Evolutionary conservation across 192 early-diverging fungal genomes (phyloP), one percentile per base, ranked within the genome.

Genomic region (Entomortierella chlamydospora): DNA sequence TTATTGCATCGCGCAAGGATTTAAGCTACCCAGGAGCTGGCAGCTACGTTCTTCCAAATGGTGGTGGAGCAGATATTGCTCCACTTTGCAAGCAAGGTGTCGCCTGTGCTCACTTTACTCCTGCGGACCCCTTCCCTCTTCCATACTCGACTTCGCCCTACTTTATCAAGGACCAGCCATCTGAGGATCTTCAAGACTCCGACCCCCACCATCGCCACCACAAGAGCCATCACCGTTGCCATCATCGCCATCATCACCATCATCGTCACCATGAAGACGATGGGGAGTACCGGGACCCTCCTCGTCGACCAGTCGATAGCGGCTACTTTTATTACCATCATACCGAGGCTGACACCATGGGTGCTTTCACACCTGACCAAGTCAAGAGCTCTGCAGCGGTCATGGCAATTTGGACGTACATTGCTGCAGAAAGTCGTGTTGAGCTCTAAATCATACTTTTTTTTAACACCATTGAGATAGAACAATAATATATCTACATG

Each of bases 311-410:
- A 3, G 61, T 79, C 23, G 76, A 66, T 23, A 39, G 80, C 34
- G 86, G 85, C 9, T 90, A 90, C 64, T 90, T 90, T 79, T 83
- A 85, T 34, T 83, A 86, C 66, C 89, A 90, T 64, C 89, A 90
- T 29, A 86, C 87, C 29, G 63, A 80, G 26, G 77, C 81, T 28
- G 87, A 90, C 42, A 76, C 85, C 55, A 71, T 90, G 57, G 83
- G 87, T 41, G 73, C 73, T 3, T 83, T 90, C 63, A 79, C 76
- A 9, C 82, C 83, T 55, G 82, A 84, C 53, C 85, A 90, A 59
- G 79, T 90, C 54, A 83, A 85, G 47, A 83, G 81, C 57, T 85
- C 85, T 51, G 87, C 87, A n/a, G 85, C 88, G 1, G 82, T 85
- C 15, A 81, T 90, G 52, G 88, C 88, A 13, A 80, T 86, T 18